Evolutionary conservation across 495 filamentous ascomycete genomes (phyloP).

Genomic region (Annulohypoxylon stygium): DNA sequence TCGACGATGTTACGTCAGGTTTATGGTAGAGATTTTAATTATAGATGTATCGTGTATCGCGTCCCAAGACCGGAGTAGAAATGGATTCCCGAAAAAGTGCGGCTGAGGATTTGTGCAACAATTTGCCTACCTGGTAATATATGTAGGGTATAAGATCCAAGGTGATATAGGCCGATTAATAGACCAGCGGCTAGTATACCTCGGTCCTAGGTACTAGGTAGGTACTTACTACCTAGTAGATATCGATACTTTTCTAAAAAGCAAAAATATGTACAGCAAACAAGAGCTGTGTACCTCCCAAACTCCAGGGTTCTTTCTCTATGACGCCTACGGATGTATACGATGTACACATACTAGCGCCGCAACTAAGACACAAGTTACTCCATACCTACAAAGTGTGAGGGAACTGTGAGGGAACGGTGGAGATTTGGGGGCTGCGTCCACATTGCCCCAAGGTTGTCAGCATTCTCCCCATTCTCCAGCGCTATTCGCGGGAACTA

Average conservation of each 20-base stretch:
- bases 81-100: constrained; percentile 24
- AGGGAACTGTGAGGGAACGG: background rate
- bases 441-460: background rate
- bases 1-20: constrained; percentile 38
- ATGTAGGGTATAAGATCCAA: background rate
- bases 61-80: constrained; percentile 13
- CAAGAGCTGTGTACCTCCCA: too few species aligned
- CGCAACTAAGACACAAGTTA: background rate
- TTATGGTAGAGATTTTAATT: constrained; percentile 22
- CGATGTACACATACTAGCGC: constrained; percentile 19
- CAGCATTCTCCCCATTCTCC: constrained; percentile 4
- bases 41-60: constrained; percentile 16
- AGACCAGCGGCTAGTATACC: background rate
- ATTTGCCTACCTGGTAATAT: background rate
- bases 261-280: background rate
- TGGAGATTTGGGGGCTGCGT: constrained; percentile 26
- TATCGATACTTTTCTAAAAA: background rate
- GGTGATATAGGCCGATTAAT: background rate
- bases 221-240: background rate
- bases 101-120: constrained; percentile 38
- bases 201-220: too few species aligned
- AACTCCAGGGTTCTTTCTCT: background rate
- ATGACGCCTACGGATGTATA: background rate
- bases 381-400: background rate
- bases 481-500: constrained; percentile 39